These are phyloP conservation scores for Candida ascalaphidarum DNA, from an alignment of 805 yeast species.

Conservation along the genomic window DNA sequence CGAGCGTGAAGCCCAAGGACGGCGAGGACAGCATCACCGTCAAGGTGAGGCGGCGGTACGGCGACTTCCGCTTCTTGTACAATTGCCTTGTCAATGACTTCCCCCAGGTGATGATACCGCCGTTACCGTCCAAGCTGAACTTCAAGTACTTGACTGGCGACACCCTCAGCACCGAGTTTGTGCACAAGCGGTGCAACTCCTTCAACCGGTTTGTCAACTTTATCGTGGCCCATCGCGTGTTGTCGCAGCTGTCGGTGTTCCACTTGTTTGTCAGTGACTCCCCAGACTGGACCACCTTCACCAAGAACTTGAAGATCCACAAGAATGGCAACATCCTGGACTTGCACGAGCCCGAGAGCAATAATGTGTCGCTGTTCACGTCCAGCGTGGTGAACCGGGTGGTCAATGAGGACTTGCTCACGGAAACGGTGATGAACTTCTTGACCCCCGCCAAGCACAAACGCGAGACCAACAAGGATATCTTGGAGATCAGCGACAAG, in stretches of 20 bases:
- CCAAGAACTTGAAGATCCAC: slow-evolving; percentile 40
- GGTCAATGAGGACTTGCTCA: slow-evolving; percentile 66
- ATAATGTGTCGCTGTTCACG: slow-evolving; percentile 6
- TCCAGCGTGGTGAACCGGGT: slow-evolving; percentile 22
- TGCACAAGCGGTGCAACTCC: slow-evolving; percentile 73
- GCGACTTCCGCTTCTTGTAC: slow-evolving; percentile 76
- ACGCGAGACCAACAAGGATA: slow-evolving; percentile 67
- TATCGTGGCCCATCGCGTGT: slow-evolving; percentile 62
- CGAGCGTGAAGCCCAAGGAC: slow-evolving; percentile 7
- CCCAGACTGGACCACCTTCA: slow-evolving; percentile 65
- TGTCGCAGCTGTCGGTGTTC: slow-evolving; percentile 62
- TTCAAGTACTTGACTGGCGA: slow-evolving; percentile 92
- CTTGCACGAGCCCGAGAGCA: slow-evolving; percentile 9
- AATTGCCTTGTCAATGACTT: slow-evolving; percentile 67
- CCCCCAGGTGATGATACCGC: slow-evolving; percentile 85
- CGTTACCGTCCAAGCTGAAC: slow-evolving; percentile 87
- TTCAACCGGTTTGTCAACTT: slow-evolving; percentile 68
- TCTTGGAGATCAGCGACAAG: slow-evolving; percentile 59
- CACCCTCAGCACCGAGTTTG: slow-evolving; percentile 78
- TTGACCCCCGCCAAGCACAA: slow-evolving; percentile 61
- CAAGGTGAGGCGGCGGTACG: slow-evolving; percentile 68
- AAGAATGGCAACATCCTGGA: slow-evolving; percentile 7
- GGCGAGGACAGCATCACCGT: slow-evolving; percentile 19
- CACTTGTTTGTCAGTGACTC: slow-evolving; percentile 63
- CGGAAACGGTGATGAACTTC: slow-evolving; percentile 91